phyloP scores from a whole-genome alignment of 2,329 filamentous ascomycete species.

The Penicillium brevicompactum region DNA sequence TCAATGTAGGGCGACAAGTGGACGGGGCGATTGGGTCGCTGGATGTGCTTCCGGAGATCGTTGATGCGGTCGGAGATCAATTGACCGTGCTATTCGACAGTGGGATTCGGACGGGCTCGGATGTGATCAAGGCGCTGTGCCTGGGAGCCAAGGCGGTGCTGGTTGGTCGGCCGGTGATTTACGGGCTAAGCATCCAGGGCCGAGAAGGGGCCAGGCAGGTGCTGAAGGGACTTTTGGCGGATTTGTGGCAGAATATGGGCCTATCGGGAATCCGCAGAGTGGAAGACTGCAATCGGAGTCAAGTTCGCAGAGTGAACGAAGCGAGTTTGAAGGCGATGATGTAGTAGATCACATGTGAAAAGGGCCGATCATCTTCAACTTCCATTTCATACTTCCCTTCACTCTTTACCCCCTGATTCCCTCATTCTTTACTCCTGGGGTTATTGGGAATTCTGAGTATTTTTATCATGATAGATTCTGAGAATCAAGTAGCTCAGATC shows the following conservation, averaged over 20 bases:
- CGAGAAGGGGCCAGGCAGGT: slow-evolving; percentile 57
- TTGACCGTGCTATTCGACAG: slow-evolving; percentile 55
- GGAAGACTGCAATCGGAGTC: slow-evolving; percentile 35
- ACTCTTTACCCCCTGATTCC: background rate
- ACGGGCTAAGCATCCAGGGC: slow-evolving; percentile 59
- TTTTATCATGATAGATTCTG: background rate
- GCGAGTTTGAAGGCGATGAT: slow-evolving; percentile 39
- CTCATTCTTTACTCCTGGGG: no score
- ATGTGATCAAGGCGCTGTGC: slow-evolving; percentile 55
- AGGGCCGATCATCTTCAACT: background rate
- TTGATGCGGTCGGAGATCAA: slow-evolving; percentile 58
- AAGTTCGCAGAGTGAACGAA: slow-evolving; percentile 37
- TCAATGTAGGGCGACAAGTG: slow-evolving; percentile 45
- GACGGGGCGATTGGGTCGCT: slow-evolving; percentile 55
- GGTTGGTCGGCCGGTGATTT: slow-evolving; percentile 60
- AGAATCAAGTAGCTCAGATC: background rate
- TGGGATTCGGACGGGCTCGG: slow-evolving; percentile 52
- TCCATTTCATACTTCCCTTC: background rate
- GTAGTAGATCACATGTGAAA: slow-evolving; percentile 22
- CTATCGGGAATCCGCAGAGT: slow-evolving; percentile 52
- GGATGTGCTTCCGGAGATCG: slow-evolving; percentile 61
- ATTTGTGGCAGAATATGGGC: slow-evolving; percentile 59
- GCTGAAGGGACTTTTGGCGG: slow-evolving; percentile 54
- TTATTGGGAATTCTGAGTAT: background rate
- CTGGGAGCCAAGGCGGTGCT: slow-evolving; percentile 61